Evolutionary conservation across 2,329 filamentous ascomycete species (phyloP), one percentile per base, ranked within the genome.

Genomic region (Aschersonia sp.): DNA sequence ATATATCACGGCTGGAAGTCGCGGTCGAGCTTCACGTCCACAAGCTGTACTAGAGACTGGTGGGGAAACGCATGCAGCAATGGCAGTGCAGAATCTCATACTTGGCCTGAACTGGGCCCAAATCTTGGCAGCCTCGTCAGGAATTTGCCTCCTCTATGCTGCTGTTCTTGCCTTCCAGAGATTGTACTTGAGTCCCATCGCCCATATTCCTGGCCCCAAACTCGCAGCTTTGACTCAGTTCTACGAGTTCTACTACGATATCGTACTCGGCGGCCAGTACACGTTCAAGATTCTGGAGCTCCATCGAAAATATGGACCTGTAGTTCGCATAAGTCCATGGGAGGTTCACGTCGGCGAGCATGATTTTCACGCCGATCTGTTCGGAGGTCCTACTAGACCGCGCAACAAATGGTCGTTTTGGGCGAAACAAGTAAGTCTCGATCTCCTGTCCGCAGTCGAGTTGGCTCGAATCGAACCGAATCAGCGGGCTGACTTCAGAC

Each of bases 221-320:
- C 58, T 69, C 32, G 64, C 66, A 30, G 65, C 65, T 4, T 52
- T 65, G 45, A 66, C 64, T 45, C 57, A 62, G 46, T 65, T 61
- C 57, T 68, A 67, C 49, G 65, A 67, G 51, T 61, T 63, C 45
- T 72, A 69, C 54, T 70, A 70, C 50, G 68, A 72, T 48, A 57
- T 70, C 28, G 48, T 67, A 42, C 56, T 64, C 5, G 61, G 63
- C 5, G 69, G 68, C 2, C 58, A 67, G 53, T 71, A 69, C 50
- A 67, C 58, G 10, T 67, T 62, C 53, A 62, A 69, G 48, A 66
- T 72, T 29, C 54, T 59, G 42, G 57, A 65, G 46, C 54, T 72
- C 53, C 69, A 72, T 53, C 54, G 65, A 44, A 52, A 56, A 52
- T 72, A 70, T 48, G 69, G 69, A 5, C 59, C 61, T 5, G 64